Evolutionary conservation across 1,284 basidiomycete genomes (phyloP), one percentile per base, ranked within the genome.

Genomic region (Melampsora abietis-canadensis): DNA sequence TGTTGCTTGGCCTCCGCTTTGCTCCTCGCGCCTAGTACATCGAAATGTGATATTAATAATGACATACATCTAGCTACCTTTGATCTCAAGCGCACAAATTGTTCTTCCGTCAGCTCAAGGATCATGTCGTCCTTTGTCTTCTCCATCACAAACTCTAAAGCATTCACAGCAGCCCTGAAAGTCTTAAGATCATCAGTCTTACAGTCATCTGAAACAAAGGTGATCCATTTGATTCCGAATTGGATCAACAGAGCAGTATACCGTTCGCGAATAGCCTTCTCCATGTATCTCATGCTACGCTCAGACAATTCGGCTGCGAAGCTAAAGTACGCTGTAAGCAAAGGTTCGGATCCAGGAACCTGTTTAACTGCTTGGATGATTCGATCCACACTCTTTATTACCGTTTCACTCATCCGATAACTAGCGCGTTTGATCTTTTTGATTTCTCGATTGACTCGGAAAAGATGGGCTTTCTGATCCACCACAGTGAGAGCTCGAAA

Each of bases 121-220:
- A 99, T 98, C 82, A 90, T 90, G 79, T 92, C 92, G 68, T 91
- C 88, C 77, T 89, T 87, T 4, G 95, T 98, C 77, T 94, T 89
- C 79, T 90, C 87, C 79, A 94, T 88, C 2, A 94, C 91, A 80
- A 96, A 98, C 80, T 97, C 93, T 21, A 99, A 87, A 4, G 96
- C 94, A 68, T 91, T 92, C 69, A 99, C 94, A 0, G 96, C 95
- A 94, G 95, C 98, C 81, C 92, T 90, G 87, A 99, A 99, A 0
- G 94, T 98, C 82, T 91, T 92, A 76, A 93, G 88, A 82, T 98
- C 95, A 60, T 92, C 91, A 1, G 94, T 92, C 79, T 97, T 92
- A 83, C 96, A 99, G 79, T 95, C 92, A 81, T 98, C 94, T 82
- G 93, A 97, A 77, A 98, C 96, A 84, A 99, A 98, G 31, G 92